Evolutionary conservation across 345 rosid genomes (phyloP), one percentile per base, ranked within the genome.

Genomic region (Chamaenerion angustifolium): DNA sequence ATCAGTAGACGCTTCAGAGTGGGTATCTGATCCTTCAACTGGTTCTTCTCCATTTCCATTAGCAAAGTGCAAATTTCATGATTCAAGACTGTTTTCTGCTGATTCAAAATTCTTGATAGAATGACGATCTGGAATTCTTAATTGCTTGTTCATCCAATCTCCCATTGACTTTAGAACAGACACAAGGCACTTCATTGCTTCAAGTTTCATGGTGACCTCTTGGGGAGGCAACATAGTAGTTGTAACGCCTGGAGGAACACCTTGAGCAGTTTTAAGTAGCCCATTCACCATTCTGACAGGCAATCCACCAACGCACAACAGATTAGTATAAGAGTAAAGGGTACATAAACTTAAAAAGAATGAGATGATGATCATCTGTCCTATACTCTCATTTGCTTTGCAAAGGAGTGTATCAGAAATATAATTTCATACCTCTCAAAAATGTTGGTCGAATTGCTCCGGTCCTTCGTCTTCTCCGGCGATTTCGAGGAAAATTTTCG

Each of bases 201-300:
- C 99, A 74, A 85, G 86, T 67, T 88, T 92, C 95, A 85, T 76
- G 48, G 80, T 77, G 48, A 63, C 73, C 70, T 92, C 99, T 73
- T 92, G 99, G 48, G 95, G 94, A 21, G 95, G 96, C 75, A 88
- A 68, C 40, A 92, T 65, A 10, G 88, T 75, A 60, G 96, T 82
- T 56, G 73, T 67, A 42, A 82, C 64, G 56, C 95, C 86, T 25
- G 96, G 95, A 48, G 86, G 94, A 45, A 79, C 82, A 65, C 99
- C 99, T 79, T 88, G 99, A 51, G 96, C 95, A 62, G 96, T 92
- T 80, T 92, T 92, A 64, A 92, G 95, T 69, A 92, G 95, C 71
- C 99, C 99, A 74, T 85, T 92, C 72, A 92, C 99, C 95, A 92
- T 84, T 72, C 99, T 92, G 77, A 45, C 25, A 6, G 56, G 60